Percentiles rank a stretch among this genome's conserved stretches.
These are phyloP conservation scores for Lolium rigidum DNA, from an alignment of 176 grass and related monocot species.

Conservation along the genomic window DNA sequence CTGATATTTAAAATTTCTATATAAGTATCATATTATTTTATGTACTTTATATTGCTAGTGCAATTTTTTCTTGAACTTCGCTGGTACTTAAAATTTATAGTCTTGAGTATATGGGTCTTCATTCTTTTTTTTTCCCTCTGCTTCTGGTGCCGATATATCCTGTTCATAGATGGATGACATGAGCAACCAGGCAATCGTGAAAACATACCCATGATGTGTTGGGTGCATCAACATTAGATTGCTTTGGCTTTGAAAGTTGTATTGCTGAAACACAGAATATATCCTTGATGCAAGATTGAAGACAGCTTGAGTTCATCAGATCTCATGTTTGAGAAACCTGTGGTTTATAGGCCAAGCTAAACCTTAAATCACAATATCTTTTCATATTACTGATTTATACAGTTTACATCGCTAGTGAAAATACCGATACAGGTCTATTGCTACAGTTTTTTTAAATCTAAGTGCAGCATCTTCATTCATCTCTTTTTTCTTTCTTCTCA, in stretches of 20 bases:
- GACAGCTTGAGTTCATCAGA: no score
- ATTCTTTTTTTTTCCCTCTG: constrained; percentile 50
- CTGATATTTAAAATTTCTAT: no score
- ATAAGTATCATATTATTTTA: no score
- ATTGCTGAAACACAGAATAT: constrained; percentile 49
- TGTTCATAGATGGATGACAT: constrained; percentile 67
- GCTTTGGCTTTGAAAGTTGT: constrained; percentile 54
- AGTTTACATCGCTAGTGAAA: constrained; percentile 42
- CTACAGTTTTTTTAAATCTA: constrained; percentile 29
- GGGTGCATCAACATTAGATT: constrained; percentile 18
- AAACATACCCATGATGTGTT: no score
- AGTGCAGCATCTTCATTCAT: constrained; percentile 45
- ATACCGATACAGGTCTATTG: not conserved
- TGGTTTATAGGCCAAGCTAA: constrained; percentile 59
- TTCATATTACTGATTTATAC: constrained; percentile 59
- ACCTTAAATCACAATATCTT: constrained; percentile 44
- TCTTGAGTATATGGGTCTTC: constrained; percentile 1
- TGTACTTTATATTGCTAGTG: no score
- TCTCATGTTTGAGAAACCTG: no score
- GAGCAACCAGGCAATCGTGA: constrained; percentile 49
- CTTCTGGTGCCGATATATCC: constrained; percentile 49
- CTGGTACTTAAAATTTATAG: not conserved
- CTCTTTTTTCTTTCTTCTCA: constrained; percentile 50
- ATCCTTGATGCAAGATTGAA: constrained; percentile 73
- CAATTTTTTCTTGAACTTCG: not conserved